Conservation (phyloP, 2,329 filamentous ascomycete species). For the Cordyceps pruinosa region DNA sequence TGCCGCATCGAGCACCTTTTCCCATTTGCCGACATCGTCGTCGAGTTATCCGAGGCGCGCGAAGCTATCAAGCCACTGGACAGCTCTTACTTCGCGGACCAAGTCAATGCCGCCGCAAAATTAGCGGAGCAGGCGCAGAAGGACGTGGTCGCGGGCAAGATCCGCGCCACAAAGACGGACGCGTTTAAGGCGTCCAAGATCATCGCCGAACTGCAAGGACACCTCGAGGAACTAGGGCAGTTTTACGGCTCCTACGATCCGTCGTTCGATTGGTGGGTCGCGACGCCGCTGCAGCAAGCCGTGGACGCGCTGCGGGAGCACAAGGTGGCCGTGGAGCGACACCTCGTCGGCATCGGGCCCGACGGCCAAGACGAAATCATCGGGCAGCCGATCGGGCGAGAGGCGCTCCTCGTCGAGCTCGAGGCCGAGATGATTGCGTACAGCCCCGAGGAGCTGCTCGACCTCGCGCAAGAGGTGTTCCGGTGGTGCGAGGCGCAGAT, state of each 20-base stretch:
- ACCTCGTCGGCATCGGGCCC: conserved; percentile 38
- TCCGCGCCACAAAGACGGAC: conserved; percentile 32
- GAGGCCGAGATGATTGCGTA: conserved; percentile 53
- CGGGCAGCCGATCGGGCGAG: conserved; percentile 48
- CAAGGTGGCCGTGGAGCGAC: conserved; percentile 30
- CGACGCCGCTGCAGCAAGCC: conserved; percentile 35
- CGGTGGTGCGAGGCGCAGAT: conserved; percentile 51
- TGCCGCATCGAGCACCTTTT: conserved; percentile 33
- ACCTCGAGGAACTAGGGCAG: conserved; percentile 38
- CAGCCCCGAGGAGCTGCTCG: conserved; percentile 47
- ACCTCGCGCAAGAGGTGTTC: conserved; percentile 44
- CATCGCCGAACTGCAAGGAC: conserved; percentile 31
- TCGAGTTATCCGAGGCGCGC: conserved; percentile 40
- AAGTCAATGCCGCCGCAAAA: conserved; percentile 30
- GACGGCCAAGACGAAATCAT: conserved; percentile 44
- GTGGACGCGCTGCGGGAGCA: conserved; percentile 30
- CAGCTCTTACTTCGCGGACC: conserved; percentile 34
- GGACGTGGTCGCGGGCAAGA: conserved; percentile 28
- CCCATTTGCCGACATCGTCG: conserved; percentile 36
- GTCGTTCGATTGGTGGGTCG: conserved; percentile 50
- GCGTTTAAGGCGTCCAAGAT: conserved; percentile 41
- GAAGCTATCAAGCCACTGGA: conserved; percentile 37
- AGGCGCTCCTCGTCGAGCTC: conserved; percentile 44
- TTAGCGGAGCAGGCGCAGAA: conserved; percentile 26
- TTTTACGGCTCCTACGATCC: conserved; percentile 53